phyloP scores from a whole-genome alignment of 2,329 filamentous ascomycete species.

The Verticillium nonalfalfae region DNA sequence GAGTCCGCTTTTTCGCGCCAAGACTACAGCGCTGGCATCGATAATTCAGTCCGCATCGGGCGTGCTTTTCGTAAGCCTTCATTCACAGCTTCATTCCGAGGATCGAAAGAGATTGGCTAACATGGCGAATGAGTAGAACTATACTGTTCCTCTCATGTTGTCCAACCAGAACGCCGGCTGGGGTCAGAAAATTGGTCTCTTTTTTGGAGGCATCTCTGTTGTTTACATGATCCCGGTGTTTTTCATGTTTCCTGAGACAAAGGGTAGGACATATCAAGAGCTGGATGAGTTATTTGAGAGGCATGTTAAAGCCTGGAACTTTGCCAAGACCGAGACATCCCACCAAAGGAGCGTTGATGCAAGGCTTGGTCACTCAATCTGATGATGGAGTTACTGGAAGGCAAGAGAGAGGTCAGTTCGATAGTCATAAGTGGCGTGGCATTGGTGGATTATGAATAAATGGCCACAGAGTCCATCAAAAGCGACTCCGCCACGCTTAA shows the following conservation, averaged over 20 bases:
- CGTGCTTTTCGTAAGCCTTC: conserved; percentile 1
- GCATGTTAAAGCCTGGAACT: conserved; percentile 12
- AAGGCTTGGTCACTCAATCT: not conserved
- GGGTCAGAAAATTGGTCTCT: conserved; percentile 9
- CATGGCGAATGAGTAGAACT: conserved; percentile 3
- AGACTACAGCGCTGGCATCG: not conserved
- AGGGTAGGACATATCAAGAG: conserved; percentile 15
- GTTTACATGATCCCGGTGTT: conserved; percentile 12
- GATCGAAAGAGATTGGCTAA: no score
- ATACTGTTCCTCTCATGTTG: conserved; percentile 14
- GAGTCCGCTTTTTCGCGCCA: conserved; percentile 1
- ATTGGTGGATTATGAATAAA: no score
- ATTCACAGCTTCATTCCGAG: no score
- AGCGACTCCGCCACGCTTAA: no score
- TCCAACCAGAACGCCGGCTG: conserved; percentile 10
- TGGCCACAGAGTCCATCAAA: no score
- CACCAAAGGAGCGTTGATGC: not conserved
- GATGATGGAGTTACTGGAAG: not conserved
- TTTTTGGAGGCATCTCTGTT: conserved; percentile 12
- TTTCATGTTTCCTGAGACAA: conserved; percentile 13
- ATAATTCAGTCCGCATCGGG: conserved; percentile 2
- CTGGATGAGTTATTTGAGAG: conserved; percentile 14
- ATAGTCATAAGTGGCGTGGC: no score
- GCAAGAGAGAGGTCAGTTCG: no score
- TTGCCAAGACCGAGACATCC: conserved; percentile 3